These are phyloP conservation scores for Psilocybe subaeruginosa DNA, from an alignment of 768 basidiomycete species.

Conservation along the genomic window DNA sequence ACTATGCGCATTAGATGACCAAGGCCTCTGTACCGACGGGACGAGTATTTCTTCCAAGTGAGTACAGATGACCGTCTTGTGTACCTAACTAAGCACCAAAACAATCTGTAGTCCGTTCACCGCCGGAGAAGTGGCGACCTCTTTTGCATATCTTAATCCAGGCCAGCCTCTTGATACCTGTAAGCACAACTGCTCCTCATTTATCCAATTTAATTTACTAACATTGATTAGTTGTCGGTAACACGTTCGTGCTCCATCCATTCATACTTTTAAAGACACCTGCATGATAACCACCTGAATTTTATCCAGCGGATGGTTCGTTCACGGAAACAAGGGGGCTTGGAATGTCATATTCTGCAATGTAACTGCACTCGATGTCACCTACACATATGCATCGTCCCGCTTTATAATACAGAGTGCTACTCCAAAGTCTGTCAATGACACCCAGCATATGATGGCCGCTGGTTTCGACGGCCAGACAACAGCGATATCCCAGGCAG, in stretches of 20 bases:
- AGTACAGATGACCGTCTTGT: background rate
- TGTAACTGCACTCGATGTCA: conserved; percentile 4
- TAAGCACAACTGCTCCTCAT: background rate
- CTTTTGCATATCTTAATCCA: conserved; percentile 1
- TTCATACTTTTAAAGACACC: background rate
- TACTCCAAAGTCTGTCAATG: background rate
- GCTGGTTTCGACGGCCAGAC: background rate
- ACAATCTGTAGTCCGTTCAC: background rate
- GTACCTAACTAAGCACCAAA: background rate
- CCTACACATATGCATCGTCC: conserved; percentile 1
- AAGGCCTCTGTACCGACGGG: background rate
- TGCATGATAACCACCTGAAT: background rate
- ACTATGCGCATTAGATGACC: background rate
- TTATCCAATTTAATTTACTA: background rate
- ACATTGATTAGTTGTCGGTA: background rate
- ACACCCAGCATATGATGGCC: background rate
- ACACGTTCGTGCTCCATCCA: background rate
- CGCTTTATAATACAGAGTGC: background rate
- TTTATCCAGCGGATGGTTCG: conserved; percentile 4
- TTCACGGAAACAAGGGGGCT: background rate
- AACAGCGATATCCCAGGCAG: background rate
- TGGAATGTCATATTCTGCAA: conserved; percentile 12
- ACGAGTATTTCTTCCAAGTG: conserved; percentile 4
- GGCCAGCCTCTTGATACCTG: background rate
- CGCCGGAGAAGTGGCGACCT: background rate